These are phyloP conservation scores for Malus domestica DNA, from an alignment of 306 rosid genomes.

Conservation along the genomic window ASM211411v1 NC_041802.1:30109001-30109500, in stretches of 20 bases:
- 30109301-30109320: constrained; percentile 23
- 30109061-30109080: neutral
- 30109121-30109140: constrained; percentile 1
- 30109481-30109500: constrained; percentile 32
- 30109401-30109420: constrained; percentile 10
- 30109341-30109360: constrained; percentile 14
- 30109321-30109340: constrained; percentile 5
- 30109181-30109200: neutral
- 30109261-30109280: neutral
- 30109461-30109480: constrained; percentile 9
- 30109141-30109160: constrained; percentile 12
- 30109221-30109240: constrained; percentile 15
- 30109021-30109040: neutral
- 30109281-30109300: constrained; percentile 10
- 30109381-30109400: neutral
- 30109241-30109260: constrained; percentile 5
- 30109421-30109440: constrained; percentile 36
- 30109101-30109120: neutral
- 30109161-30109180: constrained; percentile 2
- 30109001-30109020: neutral
- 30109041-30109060: neutral
- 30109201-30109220: neutral
- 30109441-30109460: constrained; percentile 29
- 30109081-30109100: neutral
- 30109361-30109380: neutral